Evolutionary conservation across 169 alveolate genomes (phyloP).

Genomic region (Babesia ovata): DNA sequence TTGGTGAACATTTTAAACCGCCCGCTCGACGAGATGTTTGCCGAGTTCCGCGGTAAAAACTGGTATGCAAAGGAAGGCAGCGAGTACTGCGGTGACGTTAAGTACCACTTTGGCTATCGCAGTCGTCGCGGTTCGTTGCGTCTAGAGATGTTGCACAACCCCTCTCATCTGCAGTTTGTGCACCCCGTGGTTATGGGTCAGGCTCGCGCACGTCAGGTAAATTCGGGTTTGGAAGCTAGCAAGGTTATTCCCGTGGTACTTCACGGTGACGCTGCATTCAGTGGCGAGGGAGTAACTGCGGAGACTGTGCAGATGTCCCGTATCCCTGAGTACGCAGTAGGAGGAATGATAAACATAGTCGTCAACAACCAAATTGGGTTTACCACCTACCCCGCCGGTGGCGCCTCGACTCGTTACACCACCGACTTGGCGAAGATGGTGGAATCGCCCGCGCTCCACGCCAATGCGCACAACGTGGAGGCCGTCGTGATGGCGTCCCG

Average conservation of each 20-base stretch:
- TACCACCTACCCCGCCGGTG: slow-evolving; percentile 91
- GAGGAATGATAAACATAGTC: slow-evolving; percentile 91
- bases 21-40: slow-evolving; percentile 88
- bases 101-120: slow-evolving; percentile 90
- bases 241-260: slow-evolving; percentile 86
- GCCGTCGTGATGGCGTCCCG: slow-evolving; percentile 87
- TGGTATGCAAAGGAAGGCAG: slow-evolving; percentile 20
- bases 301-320: slow-evolving; percentile 91
- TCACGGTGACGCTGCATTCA: slow-evolving; percentile 95
- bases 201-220: slow-evolving; percentile 86
- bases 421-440: slow-evolving; percentile 90
- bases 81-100: slow-evolving; percentile 89
- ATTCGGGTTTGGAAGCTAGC: slow-evolving; percentile 20
- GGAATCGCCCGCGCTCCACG: slow-evolving; percentile 92
- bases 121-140: slow-evolving; percentile 79
- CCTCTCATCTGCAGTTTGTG: slow-evolving; percentile 94
- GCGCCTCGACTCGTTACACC: slow-evolving; percentile 87
- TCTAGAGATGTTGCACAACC: slow-evolving; percentile 86
- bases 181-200: slow-evolving; percentile 91
- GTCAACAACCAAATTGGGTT: slow-evolving; percentile 94
- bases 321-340: slow-evolving; percentile 85
- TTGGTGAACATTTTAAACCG: slow-evolving; percentile 88
- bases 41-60: slow-evolving; percentile 76
- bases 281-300: slow-evolving; percentile 95
- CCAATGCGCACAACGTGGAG: slow-evolving; percentile 92